Evolutionary conservation across 2,329 filamentous ascomycete species (phyloP), one percentile per base, ranked within the genome.

Genomic region (Botryosphaeria dothidea): DNA sequence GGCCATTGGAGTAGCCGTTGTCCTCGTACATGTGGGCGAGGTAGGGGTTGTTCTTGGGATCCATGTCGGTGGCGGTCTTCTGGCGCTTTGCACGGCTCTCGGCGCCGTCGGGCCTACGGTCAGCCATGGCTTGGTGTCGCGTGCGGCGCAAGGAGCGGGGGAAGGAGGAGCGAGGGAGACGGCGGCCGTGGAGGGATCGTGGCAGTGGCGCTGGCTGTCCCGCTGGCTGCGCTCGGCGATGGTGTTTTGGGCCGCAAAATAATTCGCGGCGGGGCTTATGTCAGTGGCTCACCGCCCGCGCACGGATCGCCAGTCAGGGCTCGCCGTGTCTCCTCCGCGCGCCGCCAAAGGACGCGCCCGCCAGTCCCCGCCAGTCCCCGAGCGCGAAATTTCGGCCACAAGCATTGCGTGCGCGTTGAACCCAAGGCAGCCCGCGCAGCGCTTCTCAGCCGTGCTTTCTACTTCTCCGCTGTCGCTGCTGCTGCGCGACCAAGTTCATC

Each of bases 21-120:
- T 85, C 80, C 68, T 89, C 84, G 79, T 94, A 88, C 87, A 91
- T 90, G 79, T 99, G 95, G 65, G 93, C 92, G 68, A 99, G 88
- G 82, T 99, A 98, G 1, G 92, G 92, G 77, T 98, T 98, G 75
- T 85, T 74, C 66, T 80, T 80, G 62, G 86, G 85, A 73, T 87
- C 84, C 68, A 77, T 79, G 67, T 79, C 78, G 70, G 76, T 69
- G 70, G 72, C 74, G 69, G 82, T 83, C 74, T 86, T 86, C 72
- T 84, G 81, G 67, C 83, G 83, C 79, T 84, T 89, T 70, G 78
- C 77, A 71, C 83, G 81, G 68, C 78, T 80, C 69, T 78, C 79
- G 67, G 83, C 81, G 62, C 78, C 75, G 68, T 84, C 81, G 74
- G 81, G 81, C 77, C 84, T 85, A 79, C 82, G 84, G 78, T 82